phyloP scores from a whole-genome alignment of 345 rosid genomes.

The Triadica sebifera region DNA sequence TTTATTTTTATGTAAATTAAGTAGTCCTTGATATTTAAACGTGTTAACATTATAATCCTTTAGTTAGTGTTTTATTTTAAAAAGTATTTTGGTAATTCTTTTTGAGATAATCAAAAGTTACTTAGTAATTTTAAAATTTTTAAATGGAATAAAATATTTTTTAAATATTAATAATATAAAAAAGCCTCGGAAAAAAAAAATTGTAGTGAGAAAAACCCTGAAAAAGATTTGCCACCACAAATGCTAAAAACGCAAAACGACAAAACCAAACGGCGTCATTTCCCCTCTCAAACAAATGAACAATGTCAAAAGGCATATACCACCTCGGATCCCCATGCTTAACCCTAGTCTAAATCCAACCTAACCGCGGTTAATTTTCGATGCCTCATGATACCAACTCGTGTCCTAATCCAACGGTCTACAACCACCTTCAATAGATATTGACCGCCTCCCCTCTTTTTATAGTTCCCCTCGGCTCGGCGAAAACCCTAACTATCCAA shows the following conservation, averaged over 20 bases:
- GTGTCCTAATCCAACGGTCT: conserved; percentile 29
- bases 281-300: background rate
- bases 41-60: too few species aligned
- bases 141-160: too few species aligned
- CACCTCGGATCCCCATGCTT: conserved; percentile 23
- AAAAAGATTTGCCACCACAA: too few species aligned
- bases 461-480: conserved; percentile 20
- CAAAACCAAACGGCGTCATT: conserved; percentile 28
- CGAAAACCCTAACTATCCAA: conserved; percentile 23
- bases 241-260: background rate
- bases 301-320: conserved; percentile 30
- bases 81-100: too few species aligned
- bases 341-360: conserved; percentile 37
- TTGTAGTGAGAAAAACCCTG: too few species aligned
- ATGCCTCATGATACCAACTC: conserved; percentile 37
- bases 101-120: too few species aligned
- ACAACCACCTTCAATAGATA: conserved; percentile 7
- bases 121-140: too few species aligned
- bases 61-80: too few species aligned
- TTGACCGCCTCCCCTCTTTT: conserved; percentile 31
- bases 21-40: too few species aligned
- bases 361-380: conserved; percentile 22
- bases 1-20: too few species aligned
- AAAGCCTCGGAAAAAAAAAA: too few species aligned
- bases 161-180: too few species aligned